These are phyloP conservation scores for Phytophthora constricta DNA, from an alignment of 352 stramenopile genomes.

Conservation along the genomic window DNA sequence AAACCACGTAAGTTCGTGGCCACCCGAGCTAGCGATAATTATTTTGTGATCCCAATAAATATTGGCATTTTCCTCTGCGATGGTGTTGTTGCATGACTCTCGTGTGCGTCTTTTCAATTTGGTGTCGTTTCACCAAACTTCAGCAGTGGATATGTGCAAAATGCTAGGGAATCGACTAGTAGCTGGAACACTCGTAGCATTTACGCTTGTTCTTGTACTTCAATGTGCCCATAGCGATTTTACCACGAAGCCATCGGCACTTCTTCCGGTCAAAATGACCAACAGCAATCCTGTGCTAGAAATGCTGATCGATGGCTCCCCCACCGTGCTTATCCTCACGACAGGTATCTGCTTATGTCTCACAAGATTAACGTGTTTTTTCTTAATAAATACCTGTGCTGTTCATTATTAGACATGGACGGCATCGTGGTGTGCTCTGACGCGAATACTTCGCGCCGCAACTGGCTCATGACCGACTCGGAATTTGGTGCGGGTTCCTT, in stretches of 20 bases:
- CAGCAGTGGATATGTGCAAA: too few species aligned
- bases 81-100: too few species aligned
- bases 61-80: too few species aligned
- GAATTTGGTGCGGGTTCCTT: conserved; percentile 24
- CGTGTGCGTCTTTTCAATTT: too few species aligned
- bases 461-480: conserved; percentile 35
- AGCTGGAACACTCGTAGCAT: too few species aligned
- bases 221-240: not conserved
- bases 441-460: conserved; percentile 22
- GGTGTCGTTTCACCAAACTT: too few species aligned
- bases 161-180: too few species aligned
- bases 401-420: conserved; percentile 31
- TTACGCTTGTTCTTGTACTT: not conserved
- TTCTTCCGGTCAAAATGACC: conserved; percentile 26
- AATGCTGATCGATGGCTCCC: conserved; percentile 18
- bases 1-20: too few species aligned
- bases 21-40: too few species aligned
- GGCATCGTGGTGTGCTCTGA: conserved; percentile 34
- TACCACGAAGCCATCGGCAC: not conserved
- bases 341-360: conserved; percentile 24
- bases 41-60: too few species aligned
- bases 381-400: too few species aligned
- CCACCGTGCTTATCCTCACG: conserved; percentile 24
- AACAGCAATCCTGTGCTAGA: conserved; percentile 33
- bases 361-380: too few species aligned